Base-by-base conservation (phyloP, 495 filamentous ascomycete genomes). In the Aspergillus indologenus region DNA sequence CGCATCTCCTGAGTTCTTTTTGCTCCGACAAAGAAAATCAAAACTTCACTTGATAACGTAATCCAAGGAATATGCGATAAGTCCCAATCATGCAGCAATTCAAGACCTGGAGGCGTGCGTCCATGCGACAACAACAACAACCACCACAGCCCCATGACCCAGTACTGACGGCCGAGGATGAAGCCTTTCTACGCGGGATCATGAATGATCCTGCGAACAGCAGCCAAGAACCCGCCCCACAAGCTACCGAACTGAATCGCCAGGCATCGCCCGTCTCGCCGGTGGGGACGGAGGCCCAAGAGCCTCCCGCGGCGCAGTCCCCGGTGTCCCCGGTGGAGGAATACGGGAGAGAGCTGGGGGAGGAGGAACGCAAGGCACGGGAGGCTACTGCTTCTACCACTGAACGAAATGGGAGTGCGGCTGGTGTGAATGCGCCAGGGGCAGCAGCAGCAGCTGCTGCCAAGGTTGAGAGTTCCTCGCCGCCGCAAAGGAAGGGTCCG, bases 101-200 rank as follows among this genome's bases (percentile, higher is more conserved):
- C 21, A 64, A 74, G 66, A 65, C 66, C 66, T 61, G 71, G 53
- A 63, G 61, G 51, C 61, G 68, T 42, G 59, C 66, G 42, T 66
- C 71, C 19, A 4, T 29, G 4, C 26, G 26, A 29, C 26, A 29
- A 29, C 26, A 29, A 29, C 26, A 29, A 29, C 26, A 29, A 29
- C 61, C 66, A 56, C 61, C 69, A 63, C 69, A 63, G n/a, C 56
- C 71, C 17, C 73, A 75, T 12, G 70, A 76, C 31, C 83, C 80
- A 11, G 76, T 85, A 12, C 63, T 87, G 11, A 80, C 72, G 9
- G 65, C 76, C 20, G 78, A 81, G 56, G 84, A 86, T 52, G 84
- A 86, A 64, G 71, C 73, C 21, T 86, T 83, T 60, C 64, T 87
- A 19, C 74, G 72, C 14, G 75, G 73, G 40, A 72, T 85, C 26